Conservation (phyloP, 2,329 filamentous ascomycete species). For the Fonsecaea multimorphosa region DNA sequence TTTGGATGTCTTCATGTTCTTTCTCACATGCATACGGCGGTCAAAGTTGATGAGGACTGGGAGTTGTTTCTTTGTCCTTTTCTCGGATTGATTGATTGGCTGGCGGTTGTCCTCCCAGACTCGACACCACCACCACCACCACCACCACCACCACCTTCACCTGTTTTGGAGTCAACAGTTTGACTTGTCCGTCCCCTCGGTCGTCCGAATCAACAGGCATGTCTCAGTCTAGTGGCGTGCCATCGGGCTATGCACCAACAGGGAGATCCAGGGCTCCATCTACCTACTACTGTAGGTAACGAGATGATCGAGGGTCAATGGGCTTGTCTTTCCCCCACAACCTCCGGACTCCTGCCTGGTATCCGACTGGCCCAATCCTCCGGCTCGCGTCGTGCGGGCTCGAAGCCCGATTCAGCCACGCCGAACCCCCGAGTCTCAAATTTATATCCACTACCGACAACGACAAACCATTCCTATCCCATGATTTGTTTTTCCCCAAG, state of each 20-base stretch:
- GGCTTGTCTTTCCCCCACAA: slow-evolving; percentile 18
- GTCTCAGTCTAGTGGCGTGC: slow-evolving; percentile 13
- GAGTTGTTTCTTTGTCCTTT: neutral
- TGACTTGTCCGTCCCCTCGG: neutral
- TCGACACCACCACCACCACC: neutral
- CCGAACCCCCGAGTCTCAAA: neutral
- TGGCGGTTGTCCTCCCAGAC: neutral
- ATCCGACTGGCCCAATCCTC: slow-evolving; percentile 15
- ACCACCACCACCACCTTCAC: neutral
- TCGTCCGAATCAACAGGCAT: neutral
- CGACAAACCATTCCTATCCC: too few species aligned
- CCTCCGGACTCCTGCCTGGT: slow-evolving; percentile 19
- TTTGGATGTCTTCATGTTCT: neutral
- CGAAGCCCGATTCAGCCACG: neutral
- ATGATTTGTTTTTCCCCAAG: neutral
- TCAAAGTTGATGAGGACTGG: too few species aligned
- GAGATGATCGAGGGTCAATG: slow-evolving; percentile 9
- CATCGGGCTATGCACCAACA: neutral
- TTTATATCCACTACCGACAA: neutral
- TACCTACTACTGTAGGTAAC: neutral
- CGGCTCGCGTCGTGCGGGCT: neutral
- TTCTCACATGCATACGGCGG: neutral
- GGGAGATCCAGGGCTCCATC: neutral
- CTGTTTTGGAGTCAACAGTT: neutral
- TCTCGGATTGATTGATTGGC: neutral